Base-by-base conservation (phyloP, 2,329 filamentous ascomycete genomes). In the Sarocladium brachiariae region DNA sequence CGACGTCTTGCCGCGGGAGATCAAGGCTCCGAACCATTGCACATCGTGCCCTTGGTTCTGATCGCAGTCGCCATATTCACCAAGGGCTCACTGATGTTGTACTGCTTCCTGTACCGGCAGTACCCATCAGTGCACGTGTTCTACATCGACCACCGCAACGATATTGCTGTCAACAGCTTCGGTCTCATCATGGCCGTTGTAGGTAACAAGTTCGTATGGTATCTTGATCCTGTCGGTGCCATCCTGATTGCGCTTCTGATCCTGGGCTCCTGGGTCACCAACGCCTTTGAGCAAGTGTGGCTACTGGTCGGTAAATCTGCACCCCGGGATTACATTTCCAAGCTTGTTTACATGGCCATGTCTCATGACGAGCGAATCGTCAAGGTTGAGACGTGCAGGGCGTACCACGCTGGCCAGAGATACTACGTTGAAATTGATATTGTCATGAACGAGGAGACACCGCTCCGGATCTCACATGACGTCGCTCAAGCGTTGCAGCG, bases 341-440 rank as follows among this genome's bases (percentile, higher is more conserved):
- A 78, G 65, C 66, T 79, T 55, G 75, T 78, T 51, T 80, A 80
- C 59, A 69, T 79, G 58, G 63, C 72, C 52, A 69, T 80, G 62
- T 80, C 75, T 1, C 77, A 80, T 57, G 75, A 78, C 54, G 59
- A 57, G 51, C 74, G 61, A 57, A 80, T 83, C 46, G 65, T 71
- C 50, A 80, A 82, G 58, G 73, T 83, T 34, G 79, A 83, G 55
- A 80, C 76, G 54, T 69, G 69, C 61, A 74, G 76, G 50, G 80
- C 79, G 4, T 83, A 83, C 59, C 78, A 83, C 57, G 77, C 78
- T 0, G 80, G 80, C 0, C 77, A 82, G 55, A 72, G 75, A 34
- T 79, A 81, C 56, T 83, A 81, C 55, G 80, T 82, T 16, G 80
- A 83, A 56, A 74, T 83, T 4, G 80, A 83, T 57, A 72, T 83